Base-by-base conservation (phyloP, 2,329 filamentous ascomycete genomes). In the Paecilomyces formosus region DNA sequence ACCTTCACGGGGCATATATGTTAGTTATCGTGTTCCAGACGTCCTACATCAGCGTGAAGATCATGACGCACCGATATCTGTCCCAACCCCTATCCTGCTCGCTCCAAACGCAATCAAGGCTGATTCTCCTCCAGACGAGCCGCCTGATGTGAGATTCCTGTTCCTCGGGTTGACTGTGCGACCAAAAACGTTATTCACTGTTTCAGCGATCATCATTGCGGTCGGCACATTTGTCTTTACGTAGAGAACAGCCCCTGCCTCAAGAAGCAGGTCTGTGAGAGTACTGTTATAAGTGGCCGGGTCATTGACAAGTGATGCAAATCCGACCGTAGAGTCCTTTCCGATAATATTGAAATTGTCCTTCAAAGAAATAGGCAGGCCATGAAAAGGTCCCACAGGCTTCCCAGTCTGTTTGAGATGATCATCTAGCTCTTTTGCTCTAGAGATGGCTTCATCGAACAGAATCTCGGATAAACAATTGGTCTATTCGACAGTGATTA, bases 121-220 rank as follows among this genome's bases (percentile, higher is more conserved):
- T 4, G 66, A 68, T 60, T 75, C 72, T 11, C 72, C 73, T 15
- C 73, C 73, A 7, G 68, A 72, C 1, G 69, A 72, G 1, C 73
- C 73, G 3, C 73, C 73, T 3, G 71, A 66, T 1, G 67, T 71
- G 5, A 72, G 64, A 3, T 64, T 65, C 21, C 70, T 72, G 56
- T 74, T 71, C 5, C 67, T 64, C 0, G 73, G 69, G 28, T 74
- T 74, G 45, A 72, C 69, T 0, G 39, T 45, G 9, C 39, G 39
- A 18, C 39, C 39, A 11, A 45, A 45, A 18, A 45, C 39, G 15
- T 75, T 72, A 64, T 74, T 77, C 30, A 71, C 71, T 2, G 74
- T 75, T 58, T 78, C 76, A 52, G 71, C 71, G 67, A 76, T 76
- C 76, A 78, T 77, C 73, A 77, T 74, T 0, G 72, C 73, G 0